Evolutionary conservation across 108 stramenopile species (phyloP).

Genomic region (Epithemia pelagica): DNA sequence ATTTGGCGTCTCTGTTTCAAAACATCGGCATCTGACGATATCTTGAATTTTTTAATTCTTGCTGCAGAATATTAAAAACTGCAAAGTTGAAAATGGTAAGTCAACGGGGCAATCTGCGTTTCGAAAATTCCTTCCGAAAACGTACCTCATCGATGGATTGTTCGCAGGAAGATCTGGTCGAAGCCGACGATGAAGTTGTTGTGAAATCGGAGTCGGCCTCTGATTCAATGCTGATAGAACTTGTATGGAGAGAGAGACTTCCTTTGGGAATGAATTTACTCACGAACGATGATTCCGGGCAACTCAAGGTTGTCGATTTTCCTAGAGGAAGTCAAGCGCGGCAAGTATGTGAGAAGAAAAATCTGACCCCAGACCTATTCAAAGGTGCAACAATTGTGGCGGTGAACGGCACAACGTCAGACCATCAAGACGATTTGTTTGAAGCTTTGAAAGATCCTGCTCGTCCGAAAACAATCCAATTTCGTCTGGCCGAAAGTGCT

Average conservation of each 20-base stretch:
- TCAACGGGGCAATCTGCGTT: no score
- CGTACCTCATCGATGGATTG: no score
- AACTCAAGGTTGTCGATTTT: constrained; percentile 85
- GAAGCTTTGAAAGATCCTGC: constrained; percentile 76
- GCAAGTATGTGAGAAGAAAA: constrained; percentile 60
- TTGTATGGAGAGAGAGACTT: constrained; percentile 78
- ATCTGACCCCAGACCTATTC: constrained; percentile 78
- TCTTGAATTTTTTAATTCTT: no score
- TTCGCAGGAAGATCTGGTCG: constrained; percentile 33
- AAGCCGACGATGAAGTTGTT: constrained; percentile 46
- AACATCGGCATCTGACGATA: no score
- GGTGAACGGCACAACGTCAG: constrained; percentile 75
- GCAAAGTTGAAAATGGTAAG: constrained; percentile 53
- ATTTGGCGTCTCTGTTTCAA: no score
- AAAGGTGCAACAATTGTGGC: constrained; percentile 77
- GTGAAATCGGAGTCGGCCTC: constrained; percentile 41
- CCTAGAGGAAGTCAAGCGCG: constrained; percentile 84
- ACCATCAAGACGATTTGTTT: constrained; percentile 52
- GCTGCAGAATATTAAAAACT: constrained; percentile 46
- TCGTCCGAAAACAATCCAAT: constrained; percentile 79
- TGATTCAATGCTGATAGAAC: constrained; percentile 48
- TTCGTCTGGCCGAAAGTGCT: constrained; percentile 59
- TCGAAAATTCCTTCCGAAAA: no score
- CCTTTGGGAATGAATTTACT: constrained; percentile 85
- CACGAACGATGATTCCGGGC: constrained; percentile 74